Conservation (phyloP, 805 yeast species). For the Barnettozyma siamensis region DNA sequence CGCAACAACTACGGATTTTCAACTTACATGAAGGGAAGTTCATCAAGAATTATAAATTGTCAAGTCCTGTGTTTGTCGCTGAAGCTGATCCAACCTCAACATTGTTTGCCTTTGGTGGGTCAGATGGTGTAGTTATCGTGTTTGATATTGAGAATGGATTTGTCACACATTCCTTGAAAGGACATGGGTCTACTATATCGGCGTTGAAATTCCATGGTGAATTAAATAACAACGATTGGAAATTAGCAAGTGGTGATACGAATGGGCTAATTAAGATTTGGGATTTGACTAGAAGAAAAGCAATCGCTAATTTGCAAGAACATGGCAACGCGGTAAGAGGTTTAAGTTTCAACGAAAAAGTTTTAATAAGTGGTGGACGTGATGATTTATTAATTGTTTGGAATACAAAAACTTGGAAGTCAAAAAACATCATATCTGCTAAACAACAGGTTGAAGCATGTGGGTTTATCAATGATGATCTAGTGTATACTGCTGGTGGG, state of each 20-base stretch:
- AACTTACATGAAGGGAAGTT: conserved; percentile 31
- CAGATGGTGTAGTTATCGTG: conserved; percentile 87
- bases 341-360: conserved; percentile 56
- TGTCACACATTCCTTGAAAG: conserved; percentile 84
- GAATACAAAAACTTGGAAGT: conserved; percentile 47
- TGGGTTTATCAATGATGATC: conserved; percentile 69
- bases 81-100: conserved; percentile 77
- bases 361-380: conserved; percentile 79
- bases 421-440: conserved; percentile 63
- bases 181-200: conserved; percentile 88
- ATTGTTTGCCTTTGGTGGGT: conserved; percentile 86
- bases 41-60: conserved; percentile 48
- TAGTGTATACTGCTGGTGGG: conserved; percentile 80
- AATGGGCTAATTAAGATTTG: conserved; percentile 51
- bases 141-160: conserved; percentile 89
- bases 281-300: conserved; percentile 67
- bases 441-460: conserved; percentile 67
- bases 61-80: conserved; percentile 80
- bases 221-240: conserved; percentile 66
- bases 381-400: conserved; percentile 69
- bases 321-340: conserved; percentile 88
- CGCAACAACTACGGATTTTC: conserved; percentile 73
- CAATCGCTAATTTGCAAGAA: conserved; percentile 57
- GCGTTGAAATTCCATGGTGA: conserved; percentile 72
- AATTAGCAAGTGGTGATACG: conserved; percentile 66